Evolutionary conservation across 257 asterid genomes (phyloP), one percentile per base, ranked within the genome.

Genomic region (Scutellaria barbata): DNA sequence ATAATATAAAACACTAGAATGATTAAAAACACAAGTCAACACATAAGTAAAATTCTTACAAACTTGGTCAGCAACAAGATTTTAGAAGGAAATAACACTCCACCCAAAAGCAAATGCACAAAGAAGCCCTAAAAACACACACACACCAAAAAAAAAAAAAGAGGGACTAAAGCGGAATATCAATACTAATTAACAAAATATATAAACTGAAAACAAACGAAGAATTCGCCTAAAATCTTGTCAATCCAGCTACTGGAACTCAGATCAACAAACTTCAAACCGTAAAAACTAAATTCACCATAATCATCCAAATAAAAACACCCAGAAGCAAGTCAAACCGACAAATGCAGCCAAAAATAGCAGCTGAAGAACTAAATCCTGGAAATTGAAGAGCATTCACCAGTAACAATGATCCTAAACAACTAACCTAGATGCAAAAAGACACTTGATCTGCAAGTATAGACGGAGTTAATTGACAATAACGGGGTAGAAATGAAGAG

Each of bases 371-470:
- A 11, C 58, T 48, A 62, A 71, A 57, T 42, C 37, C 67, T 50
- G 66, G 16, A 63, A 63, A 51, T 4, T 41, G 63, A 2, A 47
- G 71, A 60, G 75, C 76, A 65, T 54, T 71, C 69, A 46, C 8
- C 16, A 30, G 20, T 35, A 54, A 7, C 40, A 59, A 50, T 3
- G 59, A 72, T 66, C 66, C 16, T 16, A 51, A 56, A 20, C 35
- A 71, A 66, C 16, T 9, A 51, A 56, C 35, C 35, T 40, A 56
- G 65, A 74, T 42, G 72, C 68, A 41, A 18, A 53, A 52, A 52
- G 75, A 25, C 30, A 47, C 66, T 74, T 63, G 85, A 81, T 81
- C 85, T 77, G 77, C 76, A 65, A 69, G 37, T 71, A 18, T 13
- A 68, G 69, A 60, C 55, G 37, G 76, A 62, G 66, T 35, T 40